phyloP scores from a whole-genome alignment of 768 basidiomycete genomes.

The Hericium erinaceus region DNA sequence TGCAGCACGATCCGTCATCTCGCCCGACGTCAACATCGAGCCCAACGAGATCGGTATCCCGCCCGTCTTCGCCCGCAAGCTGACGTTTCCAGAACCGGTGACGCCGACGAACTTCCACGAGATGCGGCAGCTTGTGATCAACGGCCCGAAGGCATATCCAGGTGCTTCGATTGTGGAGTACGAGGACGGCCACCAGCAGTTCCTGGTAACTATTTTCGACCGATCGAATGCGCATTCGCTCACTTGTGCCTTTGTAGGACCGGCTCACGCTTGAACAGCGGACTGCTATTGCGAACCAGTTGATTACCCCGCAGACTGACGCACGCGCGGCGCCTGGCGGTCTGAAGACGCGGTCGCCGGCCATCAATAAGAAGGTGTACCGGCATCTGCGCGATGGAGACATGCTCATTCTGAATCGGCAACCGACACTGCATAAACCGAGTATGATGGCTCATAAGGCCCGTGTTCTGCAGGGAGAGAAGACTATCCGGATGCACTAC shows the following conservation, averaged over 20 bases:
- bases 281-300: conserved; percentile 90
- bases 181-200: conserved; percentile 86
- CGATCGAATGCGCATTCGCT: background rate
- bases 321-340: conserved; percentile 41
- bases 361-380: conserved; percentile 95
- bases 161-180: conserved; percentile 93
- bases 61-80: conserved; percentile 91
- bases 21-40: conserved; percentile 98
- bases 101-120: conserved; percentile 85
- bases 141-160: conserved; percentile 80
- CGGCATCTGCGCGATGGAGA: conserved; percentile 93
- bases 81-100: conserved; percentile 97
- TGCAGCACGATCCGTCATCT: conserved; percentile 99
- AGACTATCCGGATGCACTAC: conserved; percentile 99
- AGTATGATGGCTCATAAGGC: conserved; percentile 99
- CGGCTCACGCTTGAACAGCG: conserved; percentile 82
- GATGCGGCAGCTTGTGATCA: conserved; percentile 83
- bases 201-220: conserved; percentile 44
- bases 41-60: conserved; percentile 98
- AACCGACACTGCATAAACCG: conserved; percentile 97
- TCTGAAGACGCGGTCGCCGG: conserved; percentile 66
- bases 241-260: conserved; percentile 41
- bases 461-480: conserved; percentile 86
- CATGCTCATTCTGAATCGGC: conserved; percentile 90
- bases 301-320: conserved; percentile 85